These are phyloP conservation scores for Blastocystis sp. DNA, from an alignment of 352 stramenopile species.

Conservation along the genomic window DNA sequence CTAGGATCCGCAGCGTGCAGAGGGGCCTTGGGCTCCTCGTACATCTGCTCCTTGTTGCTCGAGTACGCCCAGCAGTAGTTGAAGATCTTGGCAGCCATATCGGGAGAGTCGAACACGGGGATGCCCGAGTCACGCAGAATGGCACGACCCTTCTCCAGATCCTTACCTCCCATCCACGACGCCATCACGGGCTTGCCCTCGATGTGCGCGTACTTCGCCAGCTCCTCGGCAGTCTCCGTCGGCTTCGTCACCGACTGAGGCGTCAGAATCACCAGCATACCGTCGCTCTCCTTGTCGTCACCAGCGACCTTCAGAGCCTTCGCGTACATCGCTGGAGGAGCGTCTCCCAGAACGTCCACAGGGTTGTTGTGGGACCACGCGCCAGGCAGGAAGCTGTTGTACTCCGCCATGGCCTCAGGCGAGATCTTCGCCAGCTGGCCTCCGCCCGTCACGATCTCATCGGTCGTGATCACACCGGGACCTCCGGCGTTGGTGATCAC, in stretches of 20 bases:
- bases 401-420: slow-evolving; percentile 59
- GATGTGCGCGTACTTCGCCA: slow-evolving; percentile 61
- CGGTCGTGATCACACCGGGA: slow-evolving; percentile 60
- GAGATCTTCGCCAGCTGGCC: slow-evolving; percentile 59
- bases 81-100: slow-evolving; percentile 58
- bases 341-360: slow-evolving; percentile 62
- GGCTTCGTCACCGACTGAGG: slow-evolving; percentile 63
- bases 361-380: slow-evolving; percentile 61
- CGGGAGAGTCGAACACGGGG: slow-evolving; percentile 60
- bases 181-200: slow-evolving; percentile 61
- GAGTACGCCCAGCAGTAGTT: slow-evolving; percentile 49
- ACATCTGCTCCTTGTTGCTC: slow-evolving; percentile 1
- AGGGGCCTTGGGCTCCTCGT: slow-evolving; percentile 1
- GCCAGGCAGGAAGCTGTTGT: slow-evolving; percentile 59
- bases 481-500: slow-evolving; percentile 63
- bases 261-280: slow-evolving; percentile 62
- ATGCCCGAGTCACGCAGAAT: slow-evolving; percentile 61
- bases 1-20: background rate
- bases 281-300: slow-evolving; percentile 60
- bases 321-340: slow-evolving; percentile 59
- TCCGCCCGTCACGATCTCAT: slow-evolving; percentile 60
- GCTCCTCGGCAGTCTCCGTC: slow-evolving; percentile 59
- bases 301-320: slow-evolving; percentile 60
- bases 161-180: slow-evolving; percentile 61
- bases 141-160: slow-evolving; percentile 58